A percentile compares a stretch with the other conserved stretches of the same genome.
phyloP scores from a whole-genome alignment of 2,329 filamentous ascomycete species.

The Claviceps lovelessii region DNA sequence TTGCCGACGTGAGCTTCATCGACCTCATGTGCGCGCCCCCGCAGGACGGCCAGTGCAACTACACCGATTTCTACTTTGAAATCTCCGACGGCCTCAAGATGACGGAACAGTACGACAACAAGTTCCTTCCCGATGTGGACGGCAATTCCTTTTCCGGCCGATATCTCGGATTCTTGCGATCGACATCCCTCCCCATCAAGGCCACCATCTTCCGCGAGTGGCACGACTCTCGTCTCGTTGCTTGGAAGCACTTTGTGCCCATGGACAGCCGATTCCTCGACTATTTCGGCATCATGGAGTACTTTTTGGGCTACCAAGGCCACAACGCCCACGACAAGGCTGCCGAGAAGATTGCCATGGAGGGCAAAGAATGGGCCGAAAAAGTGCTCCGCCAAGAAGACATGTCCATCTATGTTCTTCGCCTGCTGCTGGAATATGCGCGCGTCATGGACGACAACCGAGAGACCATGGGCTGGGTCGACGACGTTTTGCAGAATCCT shows the following conservation, averaged over 20 bases:
- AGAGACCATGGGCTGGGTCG: slow-evolving; percentile 41
- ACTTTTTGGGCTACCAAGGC: slow-evolving; percentile 49
- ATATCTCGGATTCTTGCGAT: slow-evolving; percentile 54
- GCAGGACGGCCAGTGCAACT: slow-evolving; percentile 27
- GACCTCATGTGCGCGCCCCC: slow-evolving; percentile 37
- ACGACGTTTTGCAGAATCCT: slow-evolving; percentile 28
- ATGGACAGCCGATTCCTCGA: slow-evolving; percentile 63
- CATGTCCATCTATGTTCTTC: slow-evolving; percentile 56
- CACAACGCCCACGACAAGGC: slow-evolving; percentile 36
- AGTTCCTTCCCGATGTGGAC: slow-evolving; percentile 64
- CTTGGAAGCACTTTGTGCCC: slow-evolving; percentile 72
- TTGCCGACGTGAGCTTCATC: slow-evolving; percentile 38
- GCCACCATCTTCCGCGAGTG: slow-evolving; percentile 66
- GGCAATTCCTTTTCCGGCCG: slow-evolving; percentile 58
- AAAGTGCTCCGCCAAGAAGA: slow-evolving; percentile 55
- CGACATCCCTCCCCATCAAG: slow-evolving; percentile 60
- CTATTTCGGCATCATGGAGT: slow-evolving; percentile 58
- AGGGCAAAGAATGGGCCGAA: slow-evolving; percentile 54
- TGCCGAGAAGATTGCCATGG: slow-evolving; percentile 49
- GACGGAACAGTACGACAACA: slow-evolving; percentile 42
- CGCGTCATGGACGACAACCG: slow-evolving; percentile 37
- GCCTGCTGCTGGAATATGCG: slow-evolving; percentile 51
- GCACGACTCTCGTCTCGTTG: slow-evolving; percentile 60
- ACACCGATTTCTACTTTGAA: slow-evolving; percentile 33
- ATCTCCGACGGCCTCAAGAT: slow-evolving; percentile 27